Conservation (phyloP, 2,329 filamentous ascomycete genomes). For the Aspergillus sp. region DNA sequence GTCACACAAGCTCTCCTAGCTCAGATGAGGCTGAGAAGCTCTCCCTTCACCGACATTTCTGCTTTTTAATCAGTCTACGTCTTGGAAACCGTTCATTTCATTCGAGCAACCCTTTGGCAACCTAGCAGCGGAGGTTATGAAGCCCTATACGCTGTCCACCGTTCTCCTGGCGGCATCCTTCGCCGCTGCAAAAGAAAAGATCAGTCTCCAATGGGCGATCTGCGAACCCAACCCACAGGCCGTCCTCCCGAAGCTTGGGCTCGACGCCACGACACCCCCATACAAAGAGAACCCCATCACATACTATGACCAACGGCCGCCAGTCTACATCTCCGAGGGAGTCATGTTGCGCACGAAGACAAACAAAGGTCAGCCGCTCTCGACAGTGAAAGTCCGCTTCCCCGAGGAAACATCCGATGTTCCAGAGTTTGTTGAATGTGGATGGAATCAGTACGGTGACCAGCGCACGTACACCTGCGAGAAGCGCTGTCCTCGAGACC, state of each 20-base stretch:
- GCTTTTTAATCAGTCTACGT: no score
- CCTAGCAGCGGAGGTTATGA: background rate
- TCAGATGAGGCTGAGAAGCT: no score
- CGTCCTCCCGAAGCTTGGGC: background rate
- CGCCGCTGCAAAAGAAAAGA: background rate
- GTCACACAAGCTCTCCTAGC: no score
- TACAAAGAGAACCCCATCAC: constrained; percentile 4
- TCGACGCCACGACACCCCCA: background rate
- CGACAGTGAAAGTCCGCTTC: constrained; percentile 2
- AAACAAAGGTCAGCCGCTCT: background rate
- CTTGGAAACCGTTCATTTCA: no score
- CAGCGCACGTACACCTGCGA: background rate
- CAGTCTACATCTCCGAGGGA: background rate
- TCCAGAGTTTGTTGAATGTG: background rate
- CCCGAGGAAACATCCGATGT: background rate
- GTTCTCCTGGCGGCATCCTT: background rate
- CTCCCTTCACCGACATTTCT: no score
- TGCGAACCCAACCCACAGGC: background rate
- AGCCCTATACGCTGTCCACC: background rate
- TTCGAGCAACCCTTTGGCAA: no score
- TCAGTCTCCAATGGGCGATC: background rate
- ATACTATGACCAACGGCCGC: constrained; percentile 3
- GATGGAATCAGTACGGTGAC: background rate
- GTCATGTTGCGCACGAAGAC: constrained; percentile 5
- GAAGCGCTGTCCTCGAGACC: background rate